Percentiles rank a stretch among this genome's conserved stretches.
Conservation (phyloP, 2,329 filamentous ascomycete genomes). For the Rhinocladiella mackenziei region DNA sequence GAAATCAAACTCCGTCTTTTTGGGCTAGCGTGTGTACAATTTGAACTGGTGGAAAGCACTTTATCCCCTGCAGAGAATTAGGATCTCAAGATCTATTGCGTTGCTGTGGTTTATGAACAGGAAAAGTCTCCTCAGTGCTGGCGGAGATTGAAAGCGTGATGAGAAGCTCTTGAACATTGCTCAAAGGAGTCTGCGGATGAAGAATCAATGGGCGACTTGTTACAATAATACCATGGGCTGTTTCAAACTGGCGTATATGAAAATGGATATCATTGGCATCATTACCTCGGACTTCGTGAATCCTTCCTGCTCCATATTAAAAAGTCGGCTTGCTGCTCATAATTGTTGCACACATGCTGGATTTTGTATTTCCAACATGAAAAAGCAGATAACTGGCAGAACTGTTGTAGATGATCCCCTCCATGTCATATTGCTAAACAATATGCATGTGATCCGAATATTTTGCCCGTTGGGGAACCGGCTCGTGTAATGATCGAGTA, state of each 20-base stretch:
- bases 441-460: no score
- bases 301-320: no score
- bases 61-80: neutral
- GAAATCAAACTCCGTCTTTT: constrained; percentile 8
- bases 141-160: constrained; percentile 13
- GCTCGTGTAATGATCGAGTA: neutral
- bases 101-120: constrained; percentile 13
- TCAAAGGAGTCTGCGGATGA: constrained; percentile 15
- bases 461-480: no score
- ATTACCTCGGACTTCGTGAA: no score
- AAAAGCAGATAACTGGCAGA: neutral
- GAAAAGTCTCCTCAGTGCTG: constrained; percentile 11
- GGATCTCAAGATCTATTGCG: neutral
- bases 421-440: no score
- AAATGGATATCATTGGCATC: no score
- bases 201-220: constrained; percentile 17
- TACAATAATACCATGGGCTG: constrained; percentile 24
- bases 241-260: no score
- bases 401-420: neutral
- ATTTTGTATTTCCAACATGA: neutral
- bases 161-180: constrained; percentile 11
- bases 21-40: constrained; percentile 16
- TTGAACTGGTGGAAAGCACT: constrained; percentile 3
- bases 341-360: no score
- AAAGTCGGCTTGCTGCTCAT: no score